Evolutionary conservation across 2,329 filamentous ascomycete species (phyloP).

Genomic region (Thermothelomyces thermophilus): DNA sequence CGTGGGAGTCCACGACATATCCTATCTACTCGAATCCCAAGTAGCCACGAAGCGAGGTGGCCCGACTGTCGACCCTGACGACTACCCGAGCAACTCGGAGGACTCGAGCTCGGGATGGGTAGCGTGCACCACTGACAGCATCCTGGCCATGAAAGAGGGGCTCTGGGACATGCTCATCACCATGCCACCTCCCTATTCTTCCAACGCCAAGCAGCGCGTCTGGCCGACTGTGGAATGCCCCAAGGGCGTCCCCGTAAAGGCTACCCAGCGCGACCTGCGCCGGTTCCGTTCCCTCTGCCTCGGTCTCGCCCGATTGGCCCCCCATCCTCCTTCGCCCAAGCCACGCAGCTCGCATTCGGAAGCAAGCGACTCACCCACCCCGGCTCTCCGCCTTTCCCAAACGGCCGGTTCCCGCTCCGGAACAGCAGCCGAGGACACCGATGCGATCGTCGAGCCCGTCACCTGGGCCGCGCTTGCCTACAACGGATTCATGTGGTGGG

Average conservation of each 20-base stretch:
- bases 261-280: slow-evolving; percentile 82
- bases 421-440: slow-evolving; percentile 36
- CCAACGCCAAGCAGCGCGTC: slow-evolving; percentile 50
- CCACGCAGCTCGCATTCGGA: slow-evolving; percentile 15
- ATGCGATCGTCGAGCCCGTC: slow-evolving; percentile 54
- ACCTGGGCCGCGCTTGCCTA: slow-evolving; percentile 72
- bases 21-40: slow-evolving; percentile 60
- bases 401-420: slow-evolving; percentile 15
- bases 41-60: slow-evolving; percentile 19
- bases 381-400: slow-evolving; percentile 19
- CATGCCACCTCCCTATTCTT: slow-evolving; percentile 58
- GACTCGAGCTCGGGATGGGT: slow-evolving; percentile 67
- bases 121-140: slow-evolving; percentile 91
- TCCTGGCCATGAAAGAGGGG: slow-evolving; percentile 76
- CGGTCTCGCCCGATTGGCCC: slow-evolving; percentile 48
- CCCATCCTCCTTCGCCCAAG: neutral
- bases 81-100: slow-evolving; percentile 34
- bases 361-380: slow-evolving; percentile 16
- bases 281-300: slow-evolving; percentile 65
- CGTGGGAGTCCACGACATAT: slow-evolving; percentile 88
- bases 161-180: slow-evolving; percentile 88
- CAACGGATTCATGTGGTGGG: slow-evolving; percentile 85
- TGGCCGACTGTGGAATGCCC: slow-evolving; percentile 73
- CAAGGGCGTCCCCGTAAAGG: slow-evolving; percentile 61
- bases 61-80: slow-evolving; percentile 30